Percentiles rank a stretch among this genome's conserved stretches.
phyloP scores from a whole-genome alignment of 2,329 filamentous ascomycete species.

The Paramyrothecium sp. region DNA sequence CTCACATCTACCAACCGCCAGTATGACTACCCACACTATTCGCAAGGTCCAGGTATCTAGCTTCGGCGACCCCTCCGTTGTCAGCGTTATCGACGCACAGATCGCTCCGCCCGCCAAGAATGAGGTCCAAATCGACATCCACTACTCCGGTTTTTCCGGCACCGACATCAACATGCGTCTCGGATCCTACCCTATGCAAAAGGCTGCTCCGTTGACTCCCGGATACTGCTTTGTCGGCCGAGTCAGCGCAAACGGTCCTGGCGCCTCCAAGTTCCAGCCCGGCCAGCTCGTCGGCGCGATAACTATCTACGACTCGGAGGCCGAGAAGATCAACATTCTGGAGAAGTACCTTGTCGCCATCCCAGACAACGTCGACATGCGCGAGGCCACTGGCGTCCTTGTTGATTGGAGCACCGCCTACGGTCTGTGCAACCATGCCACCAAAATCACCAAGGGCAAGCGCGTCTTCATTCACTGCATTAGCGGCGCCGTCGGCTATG shows the following conservation, averaged over 20 bases:
- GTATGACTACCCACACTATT: constrained; percentile 26
- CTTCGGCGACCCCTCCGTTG: constrained; percentile 37
- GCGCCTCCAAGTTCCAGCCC: constrained; percentile 22
- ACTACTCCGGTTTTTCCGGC: constrained; percentile 47
- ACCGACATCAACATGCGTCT: constrained; percentile 48
- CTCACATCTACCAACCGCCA: not conserved
- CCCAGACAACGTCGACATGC: constrained; percentile 36
- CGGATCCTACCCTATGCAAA: constrained; percentile 45
- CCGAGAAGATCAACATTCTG: constrained; percentile 42
- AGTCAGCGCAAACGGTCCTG: constrained; percentile 35
- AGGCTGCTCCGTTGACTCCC: constrained; percentile 42
- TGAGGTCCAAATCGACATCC: constrained; percentile 45
- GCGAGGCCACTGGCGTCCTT: constrained; percentile 36
- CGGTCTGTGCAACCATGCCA: constrained; percentile 32
- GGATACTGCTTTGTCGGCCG: constrained; percentile 47
- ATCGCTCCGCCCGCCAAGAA: constrained; percentile 36
- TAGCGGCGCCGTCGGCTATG: constrained; percentile 48
- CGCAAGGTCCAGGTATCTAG: constrained; percentile 44
- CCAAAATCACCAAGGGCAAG: constrained; percentile 39
- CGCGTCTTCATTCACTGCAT: constrained; percentile 50
- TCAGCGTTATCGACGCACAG: constrained; percentile 29
- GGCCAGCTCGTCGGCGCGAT: constrained; percentile 34
- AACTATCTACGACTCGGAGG: constrained; percentile 40
- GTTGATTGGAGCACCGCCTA: constrained; percentile 46
- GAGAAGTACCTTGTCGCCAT: constrained; percentile 44